Percentiles rank a stretch among this genome's conserved stretches.
Evolutionary conservation across 192 early-diverging fungal species (phyloP).

Genomic region (Endogone sp.): DNA sequence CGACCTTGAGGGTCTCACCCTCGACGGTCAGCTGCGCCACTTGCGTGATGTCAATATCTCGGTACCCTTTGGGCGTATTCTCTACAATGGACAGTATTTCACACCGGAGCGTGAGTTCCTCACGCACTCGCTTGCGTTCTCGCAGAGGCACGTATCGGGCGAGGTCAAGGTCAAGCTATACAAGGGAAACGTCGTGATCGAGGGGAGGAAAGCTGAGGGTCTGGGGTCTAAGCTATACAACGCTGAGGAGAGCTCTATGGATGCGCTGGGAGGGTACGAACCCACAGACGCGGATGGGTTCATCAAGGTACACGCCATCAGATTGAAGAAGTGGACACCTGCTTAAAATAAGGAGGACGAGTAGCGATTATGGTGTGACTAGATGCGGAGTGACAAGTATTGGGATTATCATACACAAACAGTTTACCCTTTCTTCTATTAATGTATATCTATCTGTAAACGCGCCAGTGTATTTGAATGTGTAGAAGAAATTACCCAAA

Average conservation of each 20-base stretch:
- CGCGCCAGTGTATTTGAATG: too few relatives aligned
- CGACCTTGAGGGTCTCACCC: conserved; percentile 91
- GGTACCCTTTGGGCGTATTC: conserved; percentile 62
- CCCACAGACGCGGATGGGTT: conserved; percentile 95
- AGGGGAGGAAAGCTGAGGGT: conserved; percentile 77
- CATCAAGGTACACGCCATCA: conserved; percentile 96
- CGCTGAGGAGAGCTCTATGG: conserved; percentile 95
- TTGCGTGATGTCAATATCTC: conserved; percentile 91
- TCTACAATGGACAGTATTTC: conserved; percentile 98
- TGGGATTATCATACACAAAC: too few relatives aligned
- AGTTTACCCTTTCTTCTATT: too few relatives aligned
- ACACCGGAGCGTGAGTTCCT: conserved; percentile 93
- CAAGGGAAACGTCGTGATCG: conserved; percentile 89
- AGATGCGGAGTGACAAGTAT: too few relatives aligned
- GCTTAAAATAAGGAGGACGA: background rate
- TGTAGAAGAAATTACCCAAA: too few relatives aligned
- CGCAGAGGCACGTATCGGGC: conserved; percentile 87
- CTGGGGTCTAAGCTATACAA: conserved; percentile 86
- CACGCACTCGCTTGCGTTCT: conserved; percentile 72
- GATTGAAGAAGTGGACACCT: conserved; percentile 79
- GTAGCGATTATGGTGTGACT: background rate
- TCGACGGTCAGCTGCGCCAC: conserved; percentile 95
- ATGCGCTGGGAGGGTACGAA: conserved; percentile 86
- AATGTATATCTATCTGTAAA: too few relatives aligned
- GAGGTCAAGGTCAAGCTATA: conserved; percentile 93